phyloP scores from a whole-genome alignment of 441 rosid genomes.

The Gossypium gossypioides region DNA sequence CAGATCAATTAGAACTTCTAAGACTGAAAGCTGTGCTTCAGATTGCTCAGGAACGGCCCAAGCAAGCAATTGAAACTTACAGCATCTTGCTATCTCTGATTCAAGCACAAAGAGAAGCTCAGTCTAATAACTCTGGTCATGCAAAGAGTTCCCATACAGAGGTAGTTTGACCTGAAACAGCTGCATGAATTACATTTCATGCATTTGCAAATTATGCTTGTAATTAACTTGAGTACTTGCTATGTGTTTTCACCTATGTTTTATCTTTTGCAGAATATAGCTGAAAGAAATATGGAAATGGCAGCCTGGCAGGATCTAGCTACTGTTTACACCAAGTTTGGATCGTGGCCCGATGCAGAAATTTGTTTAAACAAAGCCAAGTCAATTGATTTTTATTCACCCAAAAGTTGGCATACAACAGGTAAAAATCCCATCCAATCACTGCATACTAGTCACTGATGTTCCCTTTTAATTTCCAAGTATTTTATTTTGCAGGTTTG shows the following conservation, averaged over 20 bases:
- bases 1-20: conserved; percentile 63
- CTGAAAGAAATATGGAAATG: conserved; percentile 42
- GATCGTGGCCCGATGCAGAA: conserved; percentile 61
- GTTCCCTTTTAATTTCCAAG: not conserved
- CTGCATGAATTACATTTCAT: not conserved
- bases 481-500: conserved; percentile 39
- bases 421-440: conserved; percentile 30
- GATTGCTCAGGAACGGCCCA: conserved; percentile 69
- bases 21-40: conserved; percentile 72
- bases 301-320: conserved; percentile 83
- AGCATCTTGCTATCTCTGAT: conserved; percentile 57
- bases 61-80: conserved; percentile 80
- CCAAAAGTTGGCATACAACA: conserved; percentile 66
- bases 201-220: not conserved
- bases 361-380: conserved; percentile 65
- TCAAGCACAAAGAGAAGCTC: conserved; percentile 57
- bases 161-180: conserved; percentile 19
- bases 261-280: conserved; percentile 30
- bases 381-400: conserved; percentile 49
- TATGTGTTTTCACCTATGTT: not conserved
- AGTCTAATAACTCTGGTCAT: conserved; percentile 27
- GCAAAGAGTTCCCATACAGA: conserved; percentile 20
- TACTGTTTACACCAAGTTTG: conserved; percentile 47
- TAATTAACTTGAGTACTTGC: not conserved
- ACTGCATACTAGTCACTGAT: not conserved